A percentile compares a stretch with the other conserved stretches of the same genome.
phyloP scores from a whole-genome alignment of 2,329 filamentous ascomycete genomes.

The Simplicillium aogashimaense region DNA sequence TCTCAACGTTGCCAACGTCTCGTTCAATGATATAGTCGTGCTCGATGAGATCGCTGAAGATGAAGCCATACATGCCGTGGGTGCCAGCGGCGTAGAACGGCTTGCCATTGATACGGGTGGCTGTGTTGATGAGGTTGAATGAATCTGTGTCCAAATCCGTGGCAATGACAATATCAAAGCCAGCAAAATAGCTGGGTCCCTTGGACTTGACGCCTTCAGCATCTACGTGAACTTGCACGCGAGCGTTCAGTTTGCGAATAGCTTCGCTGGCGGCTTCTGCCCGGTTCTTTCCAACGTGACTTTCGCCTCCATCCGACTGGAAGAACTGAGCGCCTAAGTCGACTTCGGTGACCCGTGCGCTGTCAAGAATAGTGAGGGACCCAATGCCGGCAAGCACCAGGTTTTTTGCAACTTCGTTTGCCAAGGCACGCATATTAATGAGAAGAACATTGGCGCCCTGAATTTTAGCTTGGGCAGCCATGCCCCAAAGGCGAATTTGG shows the following conservation, averaged over 20 bases:
- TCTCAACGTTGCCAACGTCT: constrained; percentile 65
- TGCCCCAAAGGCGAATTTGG: constrained; percentile 94
- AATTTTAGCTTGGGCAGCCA: constrained; percentile 88
- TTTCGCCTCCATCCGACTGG: constrained; percentile 43
- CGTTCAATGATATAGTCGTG: constrained; percentile 88
- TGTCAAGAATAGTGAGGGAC: constrained; percentile 80
- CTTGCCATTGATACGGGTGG: constrained; percentile 65
- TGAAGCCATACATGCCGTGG: constrained; percentile 88
- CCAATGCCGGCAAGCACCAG: constrained; percentile 88
- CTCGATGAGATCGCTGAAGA: constrained; percentile 85
- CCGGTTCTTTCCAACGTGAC: constrained; percentile 69
- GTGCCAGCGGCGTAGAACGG: constrained; percentile 84
- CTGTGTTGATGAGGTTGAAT: constrained; percentile 73
- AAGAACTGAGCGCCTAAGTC: constrained; percentile 83
- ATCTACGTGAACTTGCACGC: constrained; percentile 68
- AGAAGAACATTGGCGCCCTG: constrained; percentile 83
- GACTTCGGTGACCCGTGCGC: constrained; percentile 61
- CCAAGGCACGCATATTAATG: constrained; percentile 77
- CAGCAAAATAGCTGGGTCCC: constrained; percentile 62
- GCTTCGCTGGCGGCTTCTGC: constrained; percentile 71
- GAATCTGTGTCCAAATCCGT: constrained; percentile 74
- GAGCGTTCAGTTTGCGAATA: constrained; percentile 79
- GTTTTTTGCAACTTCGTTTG: constrained; percentile 95
- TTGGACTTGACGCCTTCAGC: constrained; percentile 57
- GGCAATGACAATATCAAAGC: constrained; percentile 79